Evolutionary conservation across 495 filamentous ascomycete genomes (phyloP), one percentile per base, ranked within the genome.

Genomic region (Xylaria intraflava): DNA sequence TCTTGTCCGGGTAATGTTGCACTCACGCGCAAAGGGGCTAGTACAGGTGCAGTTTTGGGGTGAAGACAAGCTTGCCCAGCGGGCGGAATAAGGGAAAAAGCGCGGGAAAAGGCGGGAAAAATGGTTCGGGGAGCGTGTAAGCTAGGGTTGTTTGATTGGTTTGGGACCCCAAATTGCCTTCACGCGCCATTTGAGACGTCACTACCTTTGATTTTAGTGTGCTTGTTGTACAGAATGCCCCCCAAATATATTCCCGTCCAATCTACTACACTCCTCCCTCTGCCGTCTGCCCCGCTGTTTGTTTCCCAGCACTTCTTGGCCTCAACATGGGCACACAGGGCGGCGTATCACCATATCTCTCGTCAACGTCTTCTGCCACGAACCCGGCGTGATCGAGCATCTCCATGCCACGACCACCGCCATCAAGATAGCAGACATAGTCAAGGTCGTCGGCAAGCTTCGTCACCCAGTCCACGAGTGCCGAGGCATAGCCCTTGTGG

Each of bases 351-450:
- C 53, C 56, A 19, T 66, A 66, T 22, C 56, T 51, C 29, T 53
- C 39, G 36, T 56, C 53, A 9, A 62, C 46, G 7, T 62, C 53
- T 38, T 66, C 55, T 39, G 60, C 51, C 45, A 57, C 50, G 35
- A 66, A 64, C 16, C 58, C 63, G 33, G 52, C 55, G 24, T 58
- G 60, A 12, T 65, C 63, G 17, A 58, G 62, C 24, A 65, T 65
- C 12, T 57, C 55, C 57, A 63, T 57, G 4, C 63, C 63, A 23
- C 60, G 35, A 43, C 59, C 57, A 5, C 63, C 63, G 6, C 60
- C 63, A 16, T 65, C 62, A 19, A 65, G 60, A 33, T 65, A 65
- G 30, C 60, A 58, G 16, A 55, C 51, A 27, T 58, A 54, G 20
- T 58, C 55, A 2, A 65, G 63, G 23, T 42, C 46, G 16, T 61